A percentile compares a stretch with the other conserved stretches of the same genome.
Evolutionary conservation across 805 yeast genomes (phyloP).

Genomic region (Candida chauliodis): DNA sequence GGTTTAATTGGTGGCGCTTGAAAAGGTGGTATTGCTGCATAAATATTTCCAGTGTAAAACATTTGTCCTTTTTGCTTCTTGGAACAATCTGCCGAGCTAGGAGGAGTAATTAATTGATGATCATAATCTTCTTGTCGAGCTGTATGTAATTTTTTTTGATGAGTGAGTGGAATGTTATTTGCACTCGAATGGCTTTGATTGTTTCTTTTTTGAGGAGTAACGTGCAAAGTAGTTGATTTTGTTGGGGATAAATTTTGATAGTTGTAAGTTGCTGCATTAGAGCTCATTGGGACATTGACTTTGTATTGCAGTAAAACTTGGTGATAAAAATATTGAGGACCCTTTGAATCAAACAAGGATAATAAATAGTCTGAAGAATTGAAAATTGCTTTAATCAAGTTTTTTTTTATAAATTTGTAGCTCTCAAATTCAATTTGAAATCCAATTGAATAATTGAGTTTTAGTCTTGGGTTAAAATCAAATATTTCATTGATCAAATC

Average conservation of each 20-base stretch:
- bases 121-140: not conserved
- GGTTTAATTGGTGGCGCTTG: slow-evolving; percentile 1
- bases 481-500: slow-evolving; percentile 32
- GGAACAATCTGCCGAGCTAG: not conserved
- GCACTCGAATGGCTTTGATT: not conserved
- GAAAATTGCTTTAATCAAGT: slow-evolving; percentile 24
- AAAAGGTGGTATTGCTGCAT: not conserved
- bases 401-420: slow-evolving; percentile 23
- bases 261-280: not conserved
- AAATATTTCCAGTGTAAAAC: no score
- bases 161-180: not conserved
- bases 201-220: slow-evolving; percentile 4
- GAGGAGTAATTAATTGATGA: slow-evolving; percentile 6
- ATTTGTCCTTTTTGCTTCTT: not conserved
- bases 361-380: slow-evolving; percentile 26
- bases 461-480: slow-evolving; percentile 7
- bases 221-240: slow-evolving; percentile 7
- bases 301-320: slow-evolving; percentile 14
- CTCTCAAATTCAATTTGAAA: slow-evolving; percentile 12
- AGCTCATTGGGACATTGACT: slow-evolving; percentile 9
- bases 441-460: not conserved
- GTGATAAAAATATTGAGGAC: slow-evolving; percentile 27
- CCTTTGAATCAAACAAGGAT: slow-evolving; percentile 23
- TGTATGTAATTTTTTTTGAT: not conserved
- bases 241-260: slow-evolving; percentile 1